Base-by-base conservation (phyloP, 768 basidiomycete species). In the Rhizopogon sp. region DNA sequence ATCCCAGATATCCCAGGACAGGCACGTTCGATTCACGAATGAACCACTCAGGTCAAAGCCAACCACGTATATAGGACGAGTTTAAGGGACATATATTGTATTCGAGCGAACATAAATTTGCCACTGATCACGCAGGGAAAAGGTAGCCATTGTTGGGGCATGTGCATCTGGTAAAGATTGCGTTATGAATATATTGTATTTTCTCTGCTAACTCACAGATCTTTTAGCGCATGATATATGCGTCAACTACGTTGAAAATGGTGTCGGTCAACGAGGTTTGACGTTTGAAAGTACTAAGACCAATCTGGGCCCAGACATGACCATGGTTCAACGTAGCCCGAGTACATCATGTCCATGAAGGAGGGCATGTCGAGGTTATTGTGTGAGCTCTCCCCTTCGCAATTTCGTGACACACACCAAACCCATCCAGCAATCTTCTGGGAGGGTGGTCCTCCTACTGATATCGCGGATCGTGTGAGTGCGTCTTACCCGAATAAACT, bases 71-170 rank as follows among this genome's bases (percentile, higher is more conserved):
- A 10, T 56, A 82, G 79, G 78, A 82, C 17, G 72, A 70, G 5
- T 89, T 86, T 74, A 79, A 82, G 58, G 88, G 88, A 7, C 70
- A 79, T 49, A 66, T 83, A 3, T 58, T 83, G 14, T 88, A 90
- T 64, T 87, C 86, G 0, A 74, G 67, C 6, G 62, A 76, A 29
- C 82, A 88, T 65, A 74, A 76, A 39, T 71, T 66, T 17, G 83
- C 84, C 0, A 67, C 72, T 10, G 81, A 82, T 40, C 83, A 83
- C 59, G 43, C 64, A 1, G 88, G 85, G 14, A 89, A 89, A 90
- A 84, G 62, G 85, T 88, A 0, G 74, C 84, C 3, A 81, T 90
- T 2, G 70, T 90, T 5, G 88, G 88, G 2, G 76, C 86, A 13
- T 81, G 82, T 50, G 85, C 84, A 10, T 85, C 81, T 1, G 77